Evolutionary conservation across 192 early-diverging fungal genomes (phyloP).

Genomic region (Allomyces arbusculus): DNA sequence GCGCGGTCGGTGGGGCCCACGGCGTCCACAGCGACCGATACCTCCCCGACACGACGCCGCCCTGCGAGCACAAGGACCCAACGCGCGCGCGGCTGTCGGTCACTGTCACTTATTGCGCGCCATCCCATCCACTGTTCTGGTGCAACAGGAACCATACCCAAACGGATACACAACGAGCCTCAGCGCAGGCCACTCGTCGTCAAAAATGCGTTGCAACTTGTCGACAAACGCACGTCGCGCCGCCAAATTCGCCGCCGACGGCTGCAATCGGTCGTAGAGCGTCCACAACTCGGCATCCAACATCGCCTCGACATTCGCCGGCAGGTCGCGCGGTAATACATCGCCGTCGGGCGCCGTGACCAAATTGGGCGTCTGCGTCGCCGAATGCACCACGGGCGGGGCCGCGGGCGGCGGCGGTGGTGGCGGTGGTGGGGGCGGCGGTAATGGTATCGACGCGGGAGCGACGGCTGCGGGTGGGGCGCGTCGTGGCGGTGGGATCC

Average conservation of each 20-base stretch:
- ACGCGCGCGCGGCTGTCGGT: too few relatives aligned
- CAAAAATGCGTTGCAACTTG: neutral
- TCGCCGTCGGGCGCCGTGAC: neutral
- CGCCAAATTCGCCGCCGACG: neutral
- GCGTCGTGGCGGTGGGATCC: too few relatives aligned
- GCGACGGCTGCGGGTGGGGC: too few relatives aligned
- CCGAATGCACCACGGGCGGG: neutral
- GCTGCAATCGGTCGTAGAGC: neutral
- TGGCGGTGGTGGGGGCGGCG: too few relatives aligned
- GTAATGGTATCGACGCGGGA: too few relatives aligned
- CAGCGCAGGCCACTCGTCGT: neutral
- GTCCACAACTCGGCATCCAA: neutral
- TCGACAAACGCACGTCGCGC: neutral
- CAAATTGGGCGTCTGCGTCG: neutral
- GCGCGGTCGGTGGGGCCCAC: too few relatives aligned
- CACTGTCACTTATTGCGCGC: too few relatives aligned
- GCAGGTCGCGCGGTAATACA: neutral
- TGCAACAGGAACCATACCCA: neutral
- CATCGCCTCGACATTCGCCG: neutral
- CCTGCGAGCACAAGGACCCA: too few relatives aligned
- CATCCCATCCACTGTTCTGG: too few relatives aligned
- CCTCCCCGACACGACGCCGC: too few relatives aligned
- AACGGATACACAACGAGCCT: neutral
- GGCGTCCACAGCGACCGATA: too few relatives aligned
- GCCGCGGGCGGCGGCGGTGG: too few relatives aligned